Evolutionary conservation across 2,329 filamentous ascomycete genomes (phyloP).

Genomic region (Aspergillus thermomutatus): DNA sequence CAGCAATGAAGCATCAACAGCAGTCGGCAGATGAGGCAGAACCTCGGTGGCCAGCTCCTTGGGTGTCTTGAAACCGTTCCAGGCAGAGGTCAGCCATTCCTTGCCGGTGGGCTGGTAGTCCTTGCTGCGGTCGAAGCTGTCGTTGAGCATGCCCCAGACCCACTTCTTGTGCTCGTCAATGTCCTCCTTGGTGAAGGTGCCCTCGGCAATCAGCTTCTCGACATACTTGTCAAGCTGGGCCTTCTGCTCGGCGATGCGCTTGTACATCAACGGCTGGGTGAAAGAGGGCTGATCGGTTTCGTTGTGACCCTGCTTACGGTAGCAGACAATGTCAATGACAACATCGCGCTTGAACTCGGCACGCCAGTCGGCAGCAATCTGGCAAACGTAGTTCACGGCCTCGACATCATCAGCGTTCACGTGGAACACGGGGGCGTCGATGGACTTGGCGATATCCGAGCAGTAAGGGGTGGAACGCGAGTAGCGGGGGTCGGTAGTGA

Average conservation of each 20-base stretch:
- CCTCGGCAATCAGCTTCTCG: slow-evolving; percentile 83
- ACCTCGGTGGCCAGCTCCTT: slow-evolving; percentile 95
- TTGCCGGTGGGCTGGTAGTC: slow-evolving; percentile 95
- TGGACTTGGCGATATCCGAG: slow-evolving; percentile 98
- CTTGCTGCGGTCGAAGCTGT: slow-evolving; percentile 95
- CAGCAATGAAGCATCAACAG: slow-evolving; percentile 68
- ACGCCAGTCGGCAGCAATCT: slow-evolving; percentile 95
- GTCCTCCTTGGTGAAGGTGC: slow-evolving; percentile 95
- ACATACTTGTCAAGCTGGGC: slow-evolving; percentile 88
- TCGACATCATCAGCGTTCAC: slow-evolving; percentile 98
- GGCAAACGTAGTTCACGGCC: slow-evolving; percentile 96
- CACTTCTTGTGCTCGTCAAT: slow-evolving; percentile 99
- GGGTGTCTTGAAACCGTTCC: slow-evolving; percentile 99
- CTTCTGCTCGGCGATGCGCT: slow-evolving; percentile 83
- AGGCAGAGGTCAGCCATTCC: slow-evolving; percentile 97
- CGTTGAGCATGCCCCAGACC: slow-evolving; percentile 99
- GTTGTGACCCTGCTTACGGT: slow-evolving; percentile 98
- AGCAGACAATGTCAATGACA: slow-evolving; percentile 97
- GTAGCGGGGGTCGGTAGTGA: slow-evolving; percentile 97
- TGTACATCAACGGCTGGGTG: slow-evolving; percentile 99
- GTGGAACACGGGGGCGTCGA: slow-evolving; percentile 97
- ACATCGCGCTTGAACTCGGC: slow-evolving; percentile 98
- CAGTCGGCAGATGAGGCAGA: slow-evolving; percentile 84
- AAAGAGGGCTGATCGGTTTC: slow-evolving; percentile 99
- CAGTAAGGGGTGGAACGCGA: slow-evolving; percentile 97